A percentile compares a stretch with the other conserved stretches of the same genome.
Conservation (phyloP, 345 rosid genomes). For the Populus davidiana region DNA sequence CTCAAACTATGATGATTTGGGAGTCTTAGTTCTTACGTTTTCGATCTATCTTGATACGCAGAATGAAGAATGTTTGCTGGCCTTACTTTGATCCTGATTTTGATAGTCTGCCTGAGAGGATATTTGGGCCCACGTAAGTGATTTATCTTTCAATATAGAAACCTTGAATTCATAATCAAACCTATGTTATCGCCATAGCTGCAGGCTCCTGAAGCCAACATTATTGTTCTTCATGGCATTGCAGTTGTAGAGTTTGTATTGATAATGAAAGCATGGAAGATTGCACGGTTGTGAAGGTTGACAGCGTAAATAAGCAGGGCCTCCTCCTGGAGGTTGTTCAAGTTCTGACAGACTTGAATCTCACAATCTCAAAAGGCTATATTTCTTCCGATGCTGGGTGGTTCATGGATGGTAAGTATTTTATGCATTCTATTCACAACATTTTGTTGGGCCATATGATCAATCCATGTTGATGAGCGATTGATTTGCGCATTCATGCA, state of each 20-base stretch:
- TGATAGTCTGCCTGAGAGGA: slow-evolving; percentile 58
- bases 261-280: slow-evolving; percentile 73
- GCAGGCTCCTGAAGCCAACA: background rate
- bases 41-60: slow-evolving; percentile 12
- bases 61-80: slow-evolving; percentile 64
- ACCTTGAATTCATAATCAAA: background rate
- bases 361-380: slow-evolving; percentile 56
- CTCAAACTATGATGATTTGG: background rate
- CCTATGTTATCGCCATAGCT: background rate
- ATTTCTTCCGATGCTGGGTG: slow-evolving; percentile 78
- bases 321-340: slow-evolving; percentile 77
- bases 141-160: background rate
- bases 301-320: slow-evolving; percentile 68
- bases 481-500: slow-evolving; percentile 19
- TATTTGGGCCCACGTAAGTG: slow-evolving; percentile 63
- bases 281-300: slow-evolving; percentile 66
- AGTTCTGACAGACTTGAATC: slow-evolving; percentile 67
- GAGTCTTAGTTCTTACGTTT: background rate
- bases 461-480: background rate
- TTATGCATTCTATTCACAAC: background rate
- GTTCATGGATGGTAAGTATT: slow-evolving; percentile 73
- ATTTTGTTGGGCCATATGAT: background rate
- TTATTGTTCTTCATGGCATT: background rate
- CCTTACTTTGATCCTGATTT: slow-evolving; percentile 89
- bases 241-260: slow-evolving; percentile 67